Conservation (phyloP, 1,284 basidiomycete genomes). For the Ganoderma multipileum region DNA sequence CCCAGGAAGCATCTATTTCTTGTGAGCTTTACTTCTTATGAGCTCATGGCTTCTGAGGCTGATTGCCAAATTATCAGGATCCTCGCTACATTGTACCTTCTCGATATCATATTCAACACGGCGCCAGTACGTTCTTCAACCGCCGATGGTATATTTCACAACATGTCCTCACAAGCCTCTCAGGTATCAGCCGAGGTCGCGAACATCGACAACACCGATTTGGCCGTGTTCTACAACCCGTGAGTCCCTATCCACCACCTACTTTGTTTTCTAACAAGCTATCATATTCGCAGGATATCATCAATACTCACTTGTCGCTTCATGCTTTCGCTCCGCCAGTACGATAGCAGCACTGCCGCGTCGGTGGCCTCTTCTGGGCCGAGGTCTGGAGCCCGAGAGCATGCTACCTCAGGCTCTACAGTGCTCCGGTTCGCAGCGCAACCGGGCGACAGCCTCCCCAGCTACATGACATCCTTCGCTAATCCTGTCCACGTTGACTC, state of each 20-base stretch:
- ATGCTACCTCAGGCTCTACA: neutral
- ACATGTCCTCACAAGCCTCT: neutral
- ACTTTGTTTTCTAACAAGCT: neutral
- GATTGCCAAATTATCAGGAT: neutral
- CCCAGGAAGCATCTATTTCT: neutral
- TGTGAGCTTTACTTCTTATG: neutral
- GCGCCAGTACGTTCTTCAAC: neutral
- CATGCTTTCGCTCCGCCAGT: neutral
- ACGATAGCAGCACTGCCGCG: neutral
- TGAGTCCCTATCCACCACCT: neutral
- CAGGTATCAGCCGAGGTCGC: neutral
- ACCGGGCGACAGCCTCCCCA: neutral
- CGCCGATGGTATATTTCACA: neutral
- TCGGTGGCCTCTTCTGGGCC: neutral
- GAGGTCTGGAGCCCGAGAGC: neutral
- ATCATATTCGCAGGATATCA: neutral
- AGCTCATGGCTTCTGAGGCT: neutral
- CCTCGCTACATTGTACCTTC: neutral
- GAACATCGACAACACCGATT: too few relatives aligned
- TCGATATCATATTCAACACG: neutral
- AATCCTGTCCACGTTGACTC: neutral
- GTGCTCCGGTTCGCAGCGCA: neutral
- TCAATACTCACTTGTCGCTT: neutral
- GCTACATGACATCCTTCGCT: neutral
- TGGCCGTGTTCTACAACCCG: neutral